Conservation (phyloP, 2,329 filamentous ascomycete species). For the Helicocarpus griseus region DNA sequence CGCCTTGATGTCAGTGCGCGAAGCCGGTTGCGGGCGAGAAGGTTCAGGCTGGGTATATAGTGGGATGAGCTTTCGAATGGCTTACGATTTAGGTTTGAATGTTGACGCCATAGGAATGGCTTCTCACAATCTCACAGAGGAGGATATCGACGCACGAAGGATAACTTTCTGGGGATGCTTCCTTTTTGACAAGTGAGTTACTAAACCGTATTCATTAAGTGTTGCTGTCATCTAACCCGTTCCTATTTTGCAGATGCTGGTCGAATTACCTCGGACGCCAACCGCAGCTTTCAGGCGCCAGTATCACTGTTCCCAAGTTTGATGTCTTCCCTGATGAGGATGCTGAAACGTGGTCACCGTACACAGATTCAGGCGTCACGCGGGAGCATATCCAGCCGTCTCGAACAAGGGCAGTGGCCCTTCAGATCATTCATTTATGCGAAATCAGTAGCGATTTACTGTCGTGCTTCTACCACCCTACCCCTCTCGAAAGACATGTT, state of each 20-base stretch:
- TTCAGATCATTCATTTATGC: conserved; percentile 74
- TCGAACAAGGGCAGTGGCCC: conserved; percentile 67
- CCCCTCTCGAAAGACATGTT: conserved; percentile 48
- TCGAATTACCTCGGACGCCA: conserved; percentile 91
- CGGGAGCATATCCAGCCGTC: conserved; percentile 63
- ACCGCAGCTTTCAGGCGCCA: conserved; percentile 70
- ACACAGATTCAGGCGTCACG: conserved; percentile 73
- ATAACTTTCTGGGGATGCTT: conserved; percentile 98
- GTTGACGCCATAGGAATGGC: conserved; percentile 64
- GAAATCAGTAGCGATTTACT: conserved; percentile 91
- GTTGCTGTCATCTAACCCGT: neutral
- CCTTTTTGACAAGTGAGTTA: conserved; percentile 74
- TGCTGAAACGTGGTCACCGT: conserved; percentile 73
- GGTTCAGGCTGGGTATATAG: conserved; percentile 97
- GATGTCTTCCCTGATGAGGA: conserved; percentile 90
- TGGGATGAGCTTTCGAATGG: conserved; percentile 97
- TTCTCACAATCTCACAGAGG: conserved; percentile 57
- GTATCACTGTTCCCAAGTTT: conserved; percentile 76
- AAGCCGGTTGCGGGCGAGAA: conserved; percentile 88
- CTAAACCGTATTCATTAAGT: neutral
- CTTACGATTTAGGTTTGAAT: conserved; percentile 84
- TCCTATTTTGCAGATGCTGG: conserved; percentile 56
- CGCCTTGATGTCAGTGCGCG: conserved; percentile 89
- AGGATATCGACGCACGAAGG: conserved; percentile 77
- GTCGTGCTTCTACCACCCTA: conserved; percentile 82